Conservation (phyloP, 306 rosid genomes). For the Acacia melanoxylon region DNA sequence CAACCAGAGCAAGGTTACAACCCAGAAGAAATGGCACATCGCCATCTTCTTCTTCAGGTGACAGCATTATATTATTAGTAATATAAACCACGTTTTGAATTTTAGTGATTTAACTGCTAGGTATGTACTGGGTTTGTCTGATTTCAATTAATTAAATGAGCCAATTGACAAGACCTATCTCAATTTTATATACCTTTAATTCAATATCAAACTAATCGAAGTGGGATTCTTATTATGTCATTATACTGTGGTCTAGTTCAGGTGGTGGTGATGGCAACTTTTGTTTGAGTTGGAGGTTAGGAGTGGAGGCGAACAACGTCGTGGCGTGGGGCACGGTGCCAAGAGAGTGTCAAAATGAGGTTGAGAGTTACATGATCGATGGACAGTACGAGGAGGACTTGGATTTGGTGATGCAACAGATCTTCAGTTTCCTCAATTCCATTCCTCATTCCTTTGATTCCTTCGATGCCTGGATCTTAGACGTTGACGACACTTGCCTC, state of each 20-base stretch:
- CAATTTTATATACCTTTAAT: background rate
- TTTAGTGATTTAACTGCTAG: no score
- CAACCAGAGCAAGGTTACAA: background rate
- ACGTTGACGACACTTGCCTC: constrained; percentile 67
- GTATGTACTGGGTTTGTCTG: no score
- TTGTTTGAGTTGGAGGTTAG: constrained; percentile 65
- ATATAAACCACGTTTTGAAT: background rate
- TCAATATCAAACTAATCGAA: background rate
- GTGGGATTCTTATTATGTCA: background rate
- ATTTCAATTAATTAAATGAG: no score
- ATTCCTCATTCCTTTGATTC: constrained; percentile 31
- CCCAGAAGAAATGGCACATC: background rate
- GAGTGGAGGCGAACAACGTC: constrained; percentile 59
- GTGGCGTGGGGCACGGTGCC: constrained; percentile 61
- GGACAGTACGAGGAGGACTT: constrained; percentile 59
- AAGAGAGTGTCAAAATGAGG: constrained; percentile 28
- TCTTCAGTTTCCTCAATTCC: constrained; percentile 27
- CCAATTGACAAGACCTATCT: no score
- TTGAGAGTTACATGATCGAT: constrained; percentile 57
- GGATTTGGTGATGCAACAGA: constrained; percentile 37
- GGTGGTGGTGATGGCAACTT: background rate
- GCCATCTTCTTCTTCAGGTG: background rate
- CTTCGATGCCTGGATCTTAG: constrained; percentile 60
- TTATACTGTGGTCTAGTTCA: background rate
- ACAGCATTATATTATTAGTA: background rate